Evolutionary conservation across 441 rosid species (phyloP).

Genomic region (Populus hybrid): DNA sequence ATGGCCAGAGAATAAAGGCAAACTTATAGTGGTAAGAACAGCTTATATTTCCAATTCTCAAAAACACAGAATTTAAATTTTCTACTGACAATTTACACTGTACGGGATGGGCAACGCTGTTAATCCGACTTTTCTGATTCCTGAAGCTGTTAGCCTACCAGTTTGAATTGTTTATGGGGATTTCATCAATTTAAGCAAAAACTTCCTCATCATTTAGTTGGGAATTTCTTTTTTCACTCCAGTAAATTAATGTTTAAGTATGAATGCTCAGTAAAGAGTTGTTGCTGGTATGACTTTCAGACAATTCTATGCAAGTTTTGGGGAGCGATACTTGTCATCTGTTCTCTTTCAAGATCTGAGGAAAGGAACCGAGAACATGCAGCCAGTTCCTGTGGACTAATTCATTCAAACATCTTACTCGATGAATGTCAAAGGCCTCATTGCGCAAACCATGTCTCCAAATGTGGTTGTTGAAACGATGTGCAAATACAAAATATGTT

Average conservation of each 20-base stretch:
- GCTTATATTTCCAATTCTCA: background rate
- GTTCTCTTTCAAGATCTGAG: conserved; percentile 75
- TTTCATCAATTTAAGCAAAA: background rate
- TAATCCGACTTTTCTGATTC: background rate
- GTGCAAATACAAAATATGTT: too few relatives aligned
- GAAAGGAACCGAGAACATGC: conserved; percentile 81
- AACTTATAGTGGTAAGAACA: conserved; percentile 77
- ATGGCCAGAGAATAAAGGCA: conserved; percentile 94
- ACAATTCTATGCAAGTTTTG: conserved; percentile 88
- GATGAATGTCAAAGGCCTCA: background rate
- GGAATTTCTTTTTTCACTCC: background rate
- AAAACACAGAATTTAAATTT: background rate
- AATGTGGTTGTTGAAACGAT: background rate
- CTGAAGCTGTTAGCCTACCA: background rate
- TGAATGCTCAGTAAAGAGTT: background rate
- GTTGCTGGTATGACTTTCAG: conserved; percentile 31
- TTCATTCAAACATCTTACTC: background rate
- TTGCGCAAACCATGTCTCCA: background rate
- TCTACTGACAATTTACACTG: background rate
- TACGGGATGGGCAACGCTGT: too few relatives aligned
- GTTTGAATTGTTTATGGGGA: too few relatives aligned
- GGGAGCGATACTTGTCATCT: conserved; percentile 85
- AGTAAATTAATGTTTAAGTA: background rate
- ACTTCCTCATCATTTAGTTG: background rate
- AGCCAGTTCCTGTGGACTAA: conserved; percentile 83